Percentiles rank a stretch among this genome's conserved stretches.
These are phyloP conservation scores for Tolypocladium paradoxum DNA, from an alignment of 2,329 filamentous ascomycete species.

Conservation along the genomic window DNA sequence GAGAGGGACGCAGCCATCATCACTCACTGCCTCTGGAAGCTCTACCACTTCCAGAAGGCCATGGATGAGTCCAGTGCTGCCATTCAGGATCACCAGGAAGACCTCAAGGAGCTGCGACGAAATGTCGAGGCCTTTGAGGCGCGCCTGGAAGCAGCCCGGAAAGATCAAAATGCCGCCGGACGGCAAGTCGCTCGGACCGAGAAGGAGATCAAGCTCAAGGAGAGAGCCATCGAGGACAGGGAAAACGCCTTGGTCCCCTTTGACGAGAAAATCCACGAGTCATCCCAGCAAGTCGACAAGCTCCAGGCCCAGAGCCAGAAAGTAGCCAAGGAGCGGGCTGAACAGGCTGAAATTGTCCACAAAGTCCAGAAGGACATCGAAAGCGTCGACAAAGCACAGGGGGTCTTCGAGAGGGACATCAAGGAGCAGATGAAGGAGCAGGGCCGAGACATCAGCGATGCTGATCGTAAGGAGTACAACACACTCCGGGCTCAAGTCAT, in stretches of 20 bases:
- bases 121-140: slow-evolving; percentile 78
- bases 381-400: slow-evolving; percentile 79
- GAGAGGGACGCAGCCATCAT: slow-evolving; percentile 87
- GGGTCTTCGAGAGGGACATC: slow-evolving; percentile 82
- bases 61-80: slow-evolving; percentile 87
- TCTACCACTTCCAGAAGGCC: slow-evolving; percentile 86
- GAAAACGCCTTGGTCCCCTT: slow-evolving; percentile 80
- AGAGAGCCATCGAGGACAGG: slow-evolving; percentile 77
- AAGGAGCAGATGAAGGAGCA: slow-evolving; percentile 74
- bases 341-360: slow-evolving; percentile 56
- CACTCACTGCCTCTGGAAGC: slow-evolving; percentile 89
- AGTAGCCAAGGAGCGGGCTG: slow-evolving; percentile 65
- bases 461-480: slow-evolving; percentile 85
- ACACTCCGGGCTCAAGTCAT: slow-evolving; percentile 75
- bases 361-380: slow-evolving; percentile 72
- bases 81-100: slow-evolving; percentile 89
- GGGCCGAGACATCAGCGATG: slow-evolving; percentile 74
- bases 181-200: slow-evolving; percentile 75
- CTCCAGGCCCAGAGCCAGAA: slow-evolving; percentile 58
- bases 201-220: slow-evolving; percentile 72
- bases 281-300: slow-evolving; percentile 57
- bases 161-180: slow-evolving; percentile 67
- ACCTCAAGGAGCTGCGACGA: slow-evolving; percentile 83
- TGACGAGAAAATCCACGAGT: slow-evolving; percentile 82
- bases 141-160: slow-evolving; percentile 69